Percentiles rank a stretch among this genome's conserved stretches.
phyloP scores from a whole-genome alignment of 2,329 filamentous ascomycete genomes.

The Cladophialophora carrionii region DNA sequence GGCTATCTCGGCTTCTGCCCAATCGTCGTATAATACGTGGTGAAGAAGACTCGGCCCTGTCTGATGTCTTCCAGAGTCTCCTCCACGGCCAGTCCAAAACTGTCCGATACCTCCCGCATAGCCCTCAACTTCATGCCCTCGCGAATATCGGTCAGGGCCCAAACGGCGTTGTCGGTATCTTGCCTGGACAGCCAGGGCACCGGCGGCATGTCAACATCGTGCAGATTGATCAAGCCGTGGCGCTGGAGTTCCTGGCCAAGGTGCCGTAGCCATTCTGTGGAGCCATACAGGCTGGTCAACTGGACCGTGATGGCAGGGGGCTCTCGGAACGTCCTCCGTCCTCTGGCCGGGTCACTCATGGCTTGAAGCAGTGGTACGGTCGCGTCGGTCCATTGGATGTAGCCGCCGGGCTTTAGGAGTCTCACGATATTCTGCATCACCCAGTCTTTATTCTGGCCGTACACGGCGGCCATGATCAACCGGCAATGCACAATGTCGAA shows the following conservation, averaged over 20 bases:
- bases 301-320: slow-evolving; percentile 8
- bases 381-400: slow-evolving; percentile 16
- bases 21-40: slow-evolving; percentile 15
- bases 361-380: slow-evolving; percentile 3
- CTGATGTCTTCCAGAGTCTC: slow-evolving; percentile 13
- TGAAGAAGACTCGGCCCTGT: slow-evolving; percentile 9
- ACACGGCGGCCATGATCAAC: slow-evolving; percentile 15
- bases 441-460: slow-evolving; percentile 15
- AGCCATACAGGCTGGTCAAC: slow-evolving; percentile 5
- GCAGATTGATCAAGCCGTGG: not conserved
- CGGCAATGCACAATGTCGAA: slow-evolving; percentile 27
- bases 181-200: slow-evolving; percentile 14
- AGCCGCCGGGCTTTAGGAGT: slow-evolving; percentile 13
- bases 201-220: not conserved
- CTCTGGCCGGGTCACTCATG: slow-evolving; percentile 2
- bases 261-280: slow-evolving; percentile 9
- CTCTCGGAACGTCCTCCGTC: not conserved
- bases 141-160: slow-evolving; percentile 14
- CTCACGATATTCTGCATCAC: slow-evolving; percentile 12
- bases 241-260: slow-evolving; percentile 8
- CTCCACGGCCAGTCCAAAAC: slow-evolving; percentile 5
- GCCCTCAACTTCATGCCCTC: slow-evolving; percentile 5
- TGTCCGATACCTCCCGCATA: slow-evolving; percentile 1
- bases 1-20: slow-evolving; percentile 13
- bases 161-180: slow-evolving; percentile 17